Evolutionary conservation across 805 yeast species (phyloP).

Genomic region (Diddensiella santjacobensis): DNA sequence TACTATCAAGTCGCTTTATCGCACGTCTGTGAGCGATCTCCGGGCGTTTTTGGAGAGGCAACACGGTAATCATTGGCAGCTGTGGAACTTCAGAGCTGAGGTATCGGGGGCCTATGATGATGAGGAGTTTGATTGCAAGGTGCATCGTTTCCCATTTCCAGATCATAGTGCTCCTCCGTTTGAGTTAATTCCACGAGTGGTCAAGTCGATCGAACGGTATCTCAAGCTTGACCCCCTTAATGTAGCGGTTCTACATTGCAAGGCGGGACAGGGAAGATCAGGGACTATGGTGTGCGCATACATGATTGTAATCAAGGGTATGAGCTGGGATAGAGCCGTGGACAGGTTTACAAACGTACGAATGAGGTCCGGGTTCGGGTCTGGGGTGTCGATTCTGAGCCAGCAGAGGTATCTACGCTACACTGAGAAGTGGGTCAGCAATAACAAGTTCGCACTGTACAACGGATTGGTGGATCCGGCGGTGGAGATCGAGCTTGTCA

Average conservation of each 20-base stretch:
- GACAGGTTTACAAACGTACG: slow-evolving; percentile 52
- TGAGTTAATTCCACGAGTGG: slow-evolving; percentile 41
- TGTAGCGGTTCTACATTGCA: slow-evolving; percentile 77
- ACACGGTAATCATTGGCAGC: slow-evolving; percentile 60
- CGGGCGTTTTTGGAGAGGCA: slow-evolving; percentile 42
- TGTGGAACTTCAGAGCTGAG: slow-evolving; percentile 71
- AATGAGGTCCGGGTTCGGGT: slow-evolving; percentile 51
- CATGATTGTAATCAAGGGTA: slow-evolving; percentile 48
- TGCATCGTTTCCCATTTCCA: slow-evolving; percentile 53
- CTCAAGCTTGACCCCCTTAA: slow-evolving; percentile 35
- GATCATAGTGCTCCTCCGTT: slow-evolving; percentile 81
- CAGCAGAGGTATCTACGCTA: slow-evolving; percentile 68
- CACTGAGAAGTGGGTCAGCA: slow-evolving; percentile 38
- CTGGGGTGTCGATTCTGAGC: slow-evolving; percentile 68
- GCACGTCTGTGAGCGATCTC: slow-evolving; percentile 52
- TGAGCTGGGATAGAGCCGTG: slow-evolving; percentile 46
- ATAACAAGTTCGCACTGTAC: neutral
- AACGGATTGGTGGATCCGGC: neutral
- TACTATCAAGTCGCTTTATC: slow-evolving; percentile 42
- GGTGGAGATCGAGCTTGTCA: slow-evolving; percentile 22
- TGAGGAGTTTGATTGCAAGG: slow-evolving; percentile 32
- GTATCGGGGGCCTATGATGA: slow-evolving; percentile 41
- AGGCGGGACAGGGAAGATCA: slow-evolving; percentile 88
- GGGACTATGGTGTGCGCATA: slow-evolving; percentile 74
- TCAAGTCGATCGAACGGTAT: slow-evolving; percentile 45